phyloP scores from a whole-genome alignment of 495 filamentous ascomycete genomes.

The Penicillium pulvis region DNA sequence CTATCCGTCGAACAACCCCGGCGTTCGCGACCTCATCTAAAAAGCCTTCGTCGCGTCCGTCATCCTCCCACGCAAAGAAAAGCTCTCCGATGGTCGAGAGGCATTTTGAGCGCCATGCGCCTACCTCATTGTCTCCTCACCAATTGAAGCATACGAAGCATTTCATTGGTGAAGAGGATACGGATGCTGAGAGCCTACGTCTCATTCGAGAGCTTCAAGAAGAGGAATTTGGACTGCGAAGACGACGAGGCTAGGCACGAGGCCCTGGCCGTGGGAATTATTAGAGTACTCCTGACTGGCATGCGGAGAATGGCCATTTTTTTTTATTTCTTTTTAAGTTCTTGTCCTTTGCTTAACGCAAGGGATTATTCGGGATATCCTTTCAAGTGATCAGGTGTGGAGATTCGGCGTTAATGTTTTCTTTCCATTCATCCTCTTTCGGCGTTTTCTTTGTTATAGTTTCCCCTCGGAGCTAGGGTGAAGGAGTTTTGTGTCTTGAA shows the following conservation, averaged over 20 bases:
- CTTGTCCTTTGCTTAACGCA: conserved; percentile 15
- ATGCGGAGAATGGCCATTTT: neutral
- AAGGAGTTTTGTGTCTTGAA: conserved; percentile 11
- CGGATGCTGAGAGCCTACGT: conserved; percentile 55
- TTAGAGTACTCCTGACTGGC: conserved; percentile 7
- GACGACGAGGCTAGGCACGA: conserved; percentile 37
- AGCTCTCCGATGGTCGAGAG: conserved; percentile 44
- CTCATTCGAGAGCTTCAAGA: conserved; percentile 60
- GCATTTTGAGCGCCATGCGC: conserved; percentile 30
- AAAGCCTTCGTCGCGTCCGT: conserved; percentile 44
- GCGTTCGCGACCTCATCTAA: conserved; percentile 33
- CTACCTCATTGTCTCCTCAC: conserved; percentile 35
- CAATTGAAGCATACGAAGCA: conserved; percentile 37
- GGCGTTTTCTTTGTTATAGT: conserved; percentile 13
- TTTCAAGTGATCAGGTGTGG: conserved; percentile 17
- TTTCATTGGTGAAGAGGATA: conserved; percentile 34
- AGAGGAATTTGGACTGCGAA: conserved; percentile 59
- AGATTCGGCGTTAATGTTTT: conserved; percentile 22
- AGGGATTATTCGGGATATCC: conserved; percentile 23
- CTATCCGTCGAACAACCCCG: conserved; percentile 35
- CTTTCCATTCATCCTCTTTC: neutral
- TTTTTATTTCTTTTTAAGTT: conserved; percentile 7
- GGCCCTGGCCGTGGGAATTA: neutral
- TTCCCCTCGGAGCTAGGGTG: conserved; percentile 6
- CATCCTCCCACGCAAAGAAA: conserved; percentile 50